These are phyloP conservation scores for Orobanche coerulescens DNA, from an alignment of 257 asterid genomes.

Conservation along the genomic window DNA sequence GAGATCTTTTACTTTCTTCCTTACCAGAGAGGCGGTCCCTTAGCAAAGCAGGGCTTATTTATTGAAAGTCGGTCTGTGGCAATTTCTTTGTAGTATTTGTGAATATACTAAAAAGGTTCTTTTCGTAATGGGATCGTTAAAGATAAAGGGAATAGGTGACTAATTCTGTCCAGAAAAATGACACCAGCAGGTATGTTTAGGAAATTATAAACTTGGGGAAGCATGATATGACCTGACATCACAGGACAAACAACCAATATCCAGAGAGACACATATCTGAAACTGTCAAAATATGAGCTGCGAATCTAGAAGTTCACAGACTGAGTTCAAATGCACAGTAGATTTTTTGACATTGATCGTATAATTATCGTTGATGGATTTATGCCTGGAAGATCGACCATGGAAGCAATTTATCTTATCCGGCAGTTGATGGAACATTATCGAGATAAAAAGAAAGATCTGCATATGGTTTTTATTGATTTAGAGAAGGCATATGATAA, in stretches of 20 bases:
- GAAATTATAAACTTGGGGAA: slow-evolving; percentile 15
- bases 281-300: slow-evolving; percentile 13
- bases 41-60: too few relatives aligned
- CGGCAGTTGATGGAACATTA: too few relatives aligned
- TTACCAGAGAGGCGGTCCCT: too few relatives aligned
- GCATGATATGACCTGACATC: neutral
- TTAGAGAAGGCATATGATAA: too few relatives aligned
- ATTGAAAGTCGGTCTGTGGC: too few relatives aligned
- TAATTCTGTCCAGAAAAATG: neutral
- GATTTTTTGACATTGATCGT: neutral
- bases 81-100: too few relatives aligned
- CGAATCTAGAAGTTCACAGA: slow-evolving; percentile 10
- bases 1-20: too few relatives aligned
- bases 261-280: neutral
- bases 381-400: slow-evolving; percentile 4
- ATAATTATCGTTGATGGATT: neutral
- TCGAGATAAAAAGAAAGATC: neutral
- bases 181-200: neutral
- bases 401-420: too few relatives aligned
- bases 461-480: too few relatives aligned
- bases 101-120: too few relatives aligned
- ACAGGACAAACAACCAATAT: neutral
- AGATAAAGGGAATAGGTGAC: neutral
- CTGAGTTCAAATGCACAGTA: slow-evolving; percentile 8
- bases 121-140: neutral